These are phyloP conservation scores for Penicillium cataractarum DNA, from an alignment of 495 filamentous ascomycete genomes.

Conservation along the genomic window DNA sequence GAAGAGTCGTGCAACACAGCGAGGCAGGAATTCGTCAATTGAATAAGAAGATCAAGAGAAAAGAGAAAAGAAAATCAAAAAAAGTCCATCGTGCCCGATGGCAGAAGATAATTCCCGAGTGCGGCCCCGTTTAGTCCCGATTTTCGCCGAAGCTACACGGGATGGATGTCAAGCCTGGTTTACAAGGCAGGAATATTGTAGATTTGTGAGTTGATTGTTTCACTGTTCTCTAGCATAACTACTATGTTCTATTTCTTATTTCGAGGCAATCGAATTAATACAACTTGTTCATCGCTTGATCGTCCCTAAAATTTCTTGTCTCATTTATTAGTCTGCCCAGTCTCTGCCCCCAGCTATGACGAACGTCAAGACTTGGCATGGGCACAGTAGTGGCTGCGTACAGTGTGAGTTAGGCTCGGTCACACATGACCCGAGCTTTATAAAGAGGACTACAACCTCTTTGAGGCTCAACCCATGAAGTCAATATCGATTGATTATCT, in stretches of 20 bases:
- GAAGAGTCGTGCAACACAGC: not conserved
- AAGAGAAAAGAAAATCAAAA: not conserved
- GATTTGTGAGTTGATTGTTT: not conserved
- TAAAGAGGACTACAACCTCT: not conserved
- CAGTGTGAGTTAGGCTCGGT: not conserved
- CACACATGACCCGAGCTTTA: not conserved
- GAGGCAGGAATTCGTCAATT: not conserved
- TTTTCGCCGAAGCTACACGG: slow-evolving; percentile 6
- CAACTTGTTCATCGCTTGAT: not conserved
- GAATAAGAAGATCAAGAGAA: no score
- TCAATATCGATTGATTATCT: not conserved
- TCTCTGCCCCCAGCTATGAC: not conserved
- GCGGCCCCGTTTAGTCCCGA: slow-evolving; percentile 4
- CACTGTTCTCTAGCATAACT: not conserved
- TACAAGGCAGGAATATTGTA: not conserved
- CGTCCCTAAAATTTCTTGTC: not conserved
- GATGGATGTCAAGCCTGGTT: not conserved
- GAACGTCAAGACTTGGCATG: not conserved
- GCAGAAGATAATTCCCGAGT: not conserved
- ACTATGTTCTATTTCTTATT: not conserved
- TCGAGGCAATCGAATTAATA: not conserved
- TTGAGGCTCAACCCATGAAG: not conserved
- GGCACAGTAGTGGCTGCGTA: not conserved
- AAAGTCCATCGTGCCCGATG: not conserved
- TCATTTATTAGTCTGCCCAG: not conserved